These are phyloP conservation scores for Aspergillus brunneoviolaceus DNA, from an alignment of 2,329 filamentous ascomycete genomes.

Conservation along the genomic window DNA sequence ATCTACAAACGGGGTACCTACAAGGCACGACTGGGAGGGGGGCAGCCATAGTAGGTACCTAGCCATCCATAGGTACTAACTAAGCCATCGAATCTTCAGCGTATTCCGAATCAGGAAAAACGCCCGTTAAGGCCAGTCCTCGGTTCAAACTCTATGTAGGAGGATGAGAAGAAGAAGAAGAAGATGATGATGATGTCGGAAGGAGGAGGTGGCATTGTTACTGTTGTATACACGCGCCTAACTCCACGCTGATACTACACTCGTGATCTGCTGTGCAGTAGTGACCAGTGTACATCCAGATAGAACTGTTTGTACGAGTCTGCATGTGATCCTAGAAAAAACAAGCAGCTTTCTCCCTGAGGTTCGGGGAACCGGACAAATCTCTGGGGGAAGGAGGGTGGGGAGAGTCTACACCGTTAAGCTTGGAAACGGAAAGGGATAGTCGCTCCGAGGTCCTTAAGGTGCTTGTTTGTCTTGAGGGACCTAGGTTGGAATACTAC, in stretches of 20 bases:
- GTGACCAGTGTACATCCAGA: background rate
- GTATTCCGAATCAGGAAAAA: slow-evolving; percentile 7
- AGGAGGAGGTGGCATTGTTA: too few species aligned
- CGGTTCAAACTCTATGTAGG: slow-evolving; percentile 3
- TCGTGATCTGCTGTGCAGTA: background rate
- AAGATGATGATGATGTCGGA: too few species aligned
- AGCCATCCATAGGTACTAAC: too few species aligned
- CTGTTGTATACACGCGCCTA: too few species aligned
- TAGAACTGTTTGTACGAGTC: too few species aligned
- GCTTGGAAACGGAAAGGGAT: background rate
- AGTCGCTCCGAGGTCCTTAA: background rate
- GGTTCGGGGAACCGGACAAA: background rate
- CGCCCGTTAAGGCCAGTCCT: slow-evolving; percentile 2
- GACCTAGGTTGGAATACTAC: background rate
- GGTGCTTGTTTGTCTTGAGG: too few species aligned
- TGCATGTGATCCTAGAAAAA: too few species aligned
- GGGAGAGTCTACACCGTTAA: background rate
- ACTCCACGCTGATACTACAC: background rate
- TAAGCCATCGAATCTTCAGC: background rate
- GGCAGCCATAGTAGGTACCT: background rate
- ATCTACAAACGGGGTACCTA: too few species aligned
- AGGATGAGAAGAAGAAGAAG: background rate
- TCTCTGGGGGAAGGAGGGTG: background rate
- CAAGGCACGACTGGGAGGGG: background rate
- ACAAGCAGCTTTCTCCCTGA: background rate